Percentiles rank a stretch among this genome's conserved stretches.
Conservation (phyloP, 1,284 basidiomycete species). For the Trichosporon coremiiforme region DNA sequence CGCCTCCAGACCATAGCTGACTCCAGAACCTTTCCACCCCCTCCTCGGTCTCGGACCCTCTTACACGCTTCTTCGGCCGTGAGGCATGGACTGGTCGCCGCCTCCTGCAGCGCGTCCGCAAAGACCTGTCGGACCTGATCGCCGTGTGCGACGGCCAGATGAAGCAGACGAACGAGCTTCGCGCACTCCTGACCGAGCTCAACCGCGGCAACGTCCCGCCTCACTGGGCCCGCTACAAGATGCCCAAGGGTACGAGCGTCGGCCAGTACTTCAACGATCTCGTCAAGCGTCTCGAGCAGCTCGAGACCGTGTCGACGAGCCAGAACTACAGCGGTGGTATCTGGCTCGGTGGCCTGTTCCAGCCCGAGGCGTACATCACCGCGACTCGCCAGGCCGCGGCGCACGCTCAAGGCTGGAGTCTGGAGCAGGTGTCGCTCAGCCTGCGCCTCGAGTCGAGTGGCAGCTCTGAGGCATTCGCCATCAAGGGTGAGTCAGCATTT, state of each 20-base stretch:
- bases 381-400: conserved; percentile 90
- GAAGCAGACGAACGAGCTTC: conserved; percentile 92
- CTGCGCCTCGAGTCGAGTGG: conserved; percentile 75
- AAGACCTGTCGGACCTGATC: conserved; percentile 76
- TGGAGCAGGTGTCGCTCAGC: conserved; percentile 80
- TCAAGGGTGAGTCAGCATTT: conserved; percentile 71
- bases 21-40: conserved; percentile 34
- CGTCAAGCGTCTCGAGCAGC: conserved; percentile 72
- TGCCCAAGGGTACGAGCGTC: conserved; percentile 74
- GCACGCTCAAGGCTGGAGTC: conserved; percentile 82
- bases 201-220: conserved; percentile 86
- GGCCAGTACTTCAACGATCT: conserved; percentile 84
- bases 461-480: conserved; percentile 72
- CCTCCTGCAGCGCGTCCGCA: conserved; percentile 73
- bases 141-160: conserved; percentile 80
- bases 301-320: conserved; percentile 68
- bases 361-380: conserved; percentile 92
- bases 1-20: neutral
- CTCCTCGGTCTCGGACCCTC: conserved; percentile 63
- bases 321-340: conserved; percentile 57
- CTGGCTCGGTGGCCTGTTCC: conserved; percentile 90
- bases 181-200: conserved; percentile 79
- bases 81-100: conserved; percentile 78
- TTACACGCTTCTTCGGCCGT: conserved; percentile 84
- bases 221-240: conserved; percentile 87